phyloP scores from a whole-genome alignment of 2,329 filamentous ascomycete genomes.

The Fusarium cicatricum region DNA sequence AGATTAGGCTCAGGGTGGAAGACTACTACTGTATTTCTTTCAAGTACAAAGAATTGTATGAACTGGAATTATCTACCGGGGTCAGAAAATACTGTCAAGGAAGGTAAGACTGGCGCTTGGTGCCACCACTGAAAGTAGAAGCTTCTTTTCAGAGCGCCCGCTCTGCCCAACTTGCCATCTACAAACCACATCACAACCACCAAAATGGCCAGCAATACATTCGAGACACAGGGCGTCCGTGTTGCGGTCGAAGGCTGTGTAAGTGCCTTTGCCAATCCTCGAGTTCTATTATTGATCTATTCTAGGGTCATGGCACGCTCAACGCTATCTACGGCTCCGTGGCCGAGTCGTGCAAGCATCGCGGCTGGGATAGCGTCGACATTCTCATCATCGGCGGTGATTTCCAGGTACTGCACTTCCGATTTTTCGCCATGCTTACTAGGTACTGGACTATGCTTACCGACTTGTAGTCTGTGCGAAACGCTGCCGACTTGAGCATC shows the following conservation, averaged over 20 bases:
- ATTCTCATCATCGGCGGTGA: slow-evolving; percentile 95
- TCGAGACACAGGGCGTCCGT: slow-evolving; percentile 64
- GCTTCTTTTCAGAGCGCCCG: slow-evolving; percentile 22
- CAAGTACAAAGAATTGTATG: no score
- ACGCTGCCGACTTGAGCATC: slow-evolving; percentile 84
- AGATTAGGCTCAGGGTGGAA: no score
- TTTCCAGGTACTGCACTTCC: slow-evolving; percentile 72
- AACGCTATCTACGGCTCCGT: slow-evolving; percentile 90
- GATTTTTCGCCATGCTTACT: no score
- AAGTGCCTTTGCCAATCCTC: slow-evolving; percentile 45
- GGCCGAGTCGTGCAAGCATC: slow-evolving; percentile 70
- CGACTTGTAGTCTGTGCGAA: slow-evolving; percentile 75
- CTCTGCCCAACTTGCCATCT: slow-evolving; percentile 27
- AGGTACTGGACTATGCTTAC: slow-evolving; percentile 10
- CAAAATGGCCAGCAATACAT: slow-evolving; percentile 45
- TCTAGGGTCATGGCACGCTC: slow-evolving; percentile 87
- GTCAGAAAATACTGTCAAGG: no score
- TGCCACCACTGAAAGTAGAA: slow-evolving; percentile 14
- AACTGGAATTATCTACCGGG: no score
- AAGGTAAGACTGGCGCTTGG: neutral
- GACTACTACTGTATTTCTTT: no score
- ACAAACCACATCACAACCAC: slow-evolving; percentile 14
- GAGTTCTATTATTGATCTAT: slow-evolving; percentile 27
- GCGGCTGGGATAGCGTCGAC: slow-evolving; percentile 84
- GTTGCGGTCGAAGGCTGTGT: slow-evolving; percentile 90